Evolutionary conservation across 2,329 filamentous ascomycete genomes (phyloP), one percentile per base, ranked within the genome.

Genomic region (Clarireedia paspali): DNA sequence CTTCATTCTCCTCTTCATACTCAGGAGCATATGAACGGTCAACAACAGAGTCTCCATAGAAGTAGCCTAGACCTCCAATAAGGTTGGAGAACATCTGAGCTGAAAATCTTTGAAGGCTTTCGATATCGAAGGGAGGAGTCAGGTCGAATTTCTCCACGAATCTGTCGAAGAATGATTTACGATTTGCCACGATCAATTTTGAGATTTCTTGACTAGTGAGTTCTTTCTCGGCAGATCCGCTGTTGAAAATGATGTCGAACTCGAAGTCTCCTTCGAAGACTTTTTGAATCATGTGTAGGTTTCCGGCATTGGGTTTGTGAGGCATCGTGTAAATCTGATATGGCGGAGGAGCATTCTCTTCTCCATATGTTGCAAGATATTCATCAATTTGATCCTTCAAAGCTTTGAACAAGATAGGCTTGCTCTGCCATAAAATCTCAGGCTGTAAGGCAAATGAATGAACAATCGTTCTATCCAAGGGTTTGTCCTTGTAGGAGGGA

Each of bases 61-160:
- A 99, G 73, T 95, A 97, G 7, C 94, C 94, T 64, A 97, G 89
- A 47, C 94, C 94, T 55, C 94, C 94, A 38, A 96, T 79, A 36
- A 99, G 76, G 70, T 97, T 99, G 1, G 92, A 96, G 64, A 99
- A 88, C 77, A 99, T 87, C 61, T 87, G 91, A 70, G 89, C 88
- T 60, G 86, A 89, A 70, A 97, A 96, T 56, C 78, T 79, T 48
- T 82, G 77, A 69, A 95, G 94, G 66, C 89, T 83, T 3, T 82
- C 78, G 3, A 81, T 78, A 17, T 81, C 75, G 71, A 94, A 99
- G 0, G 94, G 92, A 0, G 84, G 75, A 66, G 90, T 79, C 0
- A 90, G 84, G 52, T 83, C 77, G 67, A 94, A 87, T 34, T 89
- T 77, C 20, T 83, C 78, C 14, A 81, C 73, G 70, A 95, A 99